Conservation (phyloP, 1,139 yeast species). For the Spathaspora sp. region DNA sequence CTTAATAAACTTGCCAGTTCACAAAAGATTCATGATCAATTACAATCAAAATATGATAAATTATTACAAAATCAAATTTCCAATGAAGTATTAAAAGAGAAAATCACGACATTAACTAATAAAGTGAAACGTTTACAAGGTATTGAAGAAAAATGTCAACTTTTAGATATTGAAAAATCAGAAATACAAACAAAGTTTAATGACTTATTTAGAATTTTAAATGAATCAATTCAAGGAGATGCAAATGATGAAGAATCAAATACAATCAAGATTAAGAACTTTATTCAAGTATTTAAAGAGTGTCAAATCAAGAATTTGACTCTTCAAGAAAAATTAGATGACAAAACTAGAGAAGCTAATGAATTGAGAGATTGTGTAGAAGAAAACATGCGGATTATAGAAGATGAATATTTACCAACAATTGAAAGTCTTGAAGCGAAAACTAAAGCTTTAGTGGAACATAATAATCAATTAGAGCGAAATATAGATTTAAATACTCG, state of each 20-base stretch:
- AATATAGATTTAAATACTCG: conserved; percentile 55
- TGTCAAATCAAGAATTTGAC: conserved; percentile 39
- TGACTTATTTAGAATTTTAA: conserved; percentile 32
- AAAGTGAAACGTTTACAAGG: conserved; percentile 43
- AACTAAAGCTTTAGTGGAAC: conserved; percentile 21
- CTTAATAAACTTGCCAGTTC: conserved; percentile 28
- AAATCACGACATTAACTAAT: conserved; percentile 29
- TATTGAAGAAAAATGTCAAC: conserved; percentile 48
- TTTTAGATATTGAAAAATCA: conserved; percentile 53
- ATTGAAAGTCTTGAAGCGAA: conserved; percentile 16
- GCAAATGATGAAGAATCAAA: conserved; percentile 18
- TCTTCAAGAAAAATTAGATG: conserved; percentile 36
- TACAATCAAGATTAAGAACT: conserved; percentile 23
- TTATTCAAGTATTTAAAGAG: conserved; percentile 34
- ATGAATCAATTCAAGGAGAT: conserved; percentile 18
- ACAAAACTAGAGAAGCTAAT: conserved; percentile 12
- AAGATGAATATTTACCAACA: conserved; percentile 18
- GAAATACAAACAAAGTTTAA: conserved; percentile 44
- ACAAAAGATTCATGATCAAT: conserved; percentile 31
- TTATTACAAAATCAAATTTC: conserved; percentile 42
- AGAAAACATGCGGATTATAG: conserved; percentile 11
- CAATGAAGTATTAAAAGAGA: conserved; percentile 39
- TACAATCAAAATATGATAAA: conserved; percentile 29
- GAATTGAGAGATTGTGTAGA: conserved; percentile 24
- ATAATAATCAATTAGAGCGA: conserved; percentile 47